Evolutionary conservation across 2,329 filamentous ascomycete species (phyloP), one percentile per base, ranked within the genome.

Genomic region (Botrytis medusae): DNA sequence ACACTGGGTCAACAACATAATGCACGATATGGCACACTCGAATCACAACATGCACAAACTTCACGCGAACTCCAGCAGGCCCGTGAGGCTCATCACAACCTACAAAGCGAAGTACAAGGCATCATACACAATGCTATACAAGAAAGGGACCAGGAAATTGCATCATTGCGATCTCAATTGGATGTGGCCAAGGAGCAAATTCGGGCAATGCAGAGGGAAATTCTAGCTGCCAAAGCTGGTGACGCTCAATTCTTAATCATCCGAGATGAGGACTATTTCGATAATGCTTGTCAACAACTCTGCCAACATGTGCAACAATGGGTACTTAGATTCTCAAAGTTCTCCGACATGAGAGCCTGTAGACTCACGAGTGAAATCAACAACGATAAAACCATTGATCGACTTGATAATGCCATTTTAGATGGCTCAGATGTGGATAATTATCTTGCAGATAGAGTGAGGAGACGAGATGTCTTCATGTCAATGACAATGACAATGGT

Each of bases 401-500:
- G 95, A 59, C 91, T 99, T 65, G 96, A 98, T 84, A 98, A 98
- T 82, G 90, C 94, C 75, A 91, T 99, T 71, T 88, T 99, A 40
- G 97, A 99, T 83, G 96, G 95, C 75, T 94, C 94, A 63, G 95
- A 98, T 81, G 94, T 97, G 76, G 94, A 98, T 82, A 85, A 87
- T 73, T 96, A 97, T 80, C 90, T 99, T 67, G 88, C 89, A 77
- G 95, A 99, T 82, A 93, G 97, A 57, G 92, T 98, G 72, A 91
- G 89, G 79, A 91, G 96, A 75, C 91, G 95, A 74, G 95, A 98
- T 82, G 91, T 98, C 74, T 98, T 99, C 87, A 98, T 98, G 94
- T 96, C 94, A 54, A 94, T 99, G 82, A 93, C 95, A 72, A 98
- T 98, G 95, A 96, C 93, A 75, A 98, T 99, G 94, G 91, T 99